phyloP scores from a whole-genome alignment of 768 basidiomycete genomes.

The Lyophyllum semitale region DNA sequence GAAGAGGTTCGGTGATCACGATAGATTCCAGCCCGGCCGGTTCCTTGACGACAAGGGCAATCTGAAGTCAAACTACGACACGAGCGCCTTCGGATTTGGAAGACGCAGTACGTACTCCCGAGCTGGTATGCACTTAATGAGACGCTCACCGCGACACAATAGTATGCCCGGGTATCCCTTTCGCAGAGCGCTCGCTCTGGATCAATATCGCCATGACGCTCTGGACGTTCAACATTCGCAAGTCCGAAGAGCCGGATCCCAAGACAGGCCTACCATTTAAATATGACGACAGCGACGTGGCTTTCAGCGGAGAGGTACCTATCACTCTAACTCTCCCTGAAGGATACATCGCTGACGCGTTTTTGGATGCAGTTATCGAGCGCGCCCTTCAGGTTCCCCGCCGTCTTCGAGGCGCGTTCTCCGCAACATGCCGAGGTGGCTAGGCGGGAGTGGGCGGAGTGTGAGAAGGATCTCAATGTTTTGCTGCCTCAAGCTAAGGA shows the following conservation, averaged over 20 bases:
- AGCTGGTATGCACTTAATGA: background rate
- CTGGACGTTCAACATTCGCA: background rate
- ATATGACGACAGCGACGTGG: background rate
- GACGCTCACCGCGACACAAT: background rate
- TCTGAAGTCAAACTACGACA: background rate
- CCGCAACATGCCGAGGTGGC: background rate
- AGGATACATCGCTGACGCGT: background rate
- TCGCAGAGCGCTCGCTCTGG: background rate
- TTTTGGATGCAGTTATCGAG: background rate
- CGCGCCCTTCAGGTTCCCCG: background rate
- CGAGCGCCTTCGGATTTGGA: background rate
- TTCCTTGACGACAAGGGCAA: background rate
- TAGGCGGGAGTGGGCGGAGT: background rate
- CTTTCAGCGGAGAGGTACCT: background rate
- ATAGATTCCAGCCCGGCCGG: background rate
- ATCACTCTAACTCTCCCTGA: background rate
- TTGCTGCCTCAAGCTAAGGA: background rate
- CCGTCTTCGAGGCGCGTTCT: background rate
- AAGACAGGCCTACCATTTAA: background rate
- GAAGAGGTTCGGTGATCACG: background rate
- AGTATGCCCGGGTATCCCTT: background rate
- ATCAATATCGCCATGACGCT: background rate
- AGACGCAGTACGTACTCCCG: background rate
- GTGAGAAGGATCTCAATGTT: background rate
- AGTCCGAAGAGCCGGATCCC: background rate